Evolutionary conservation across 2,329 filamentous ascomycete species (phyloP).

Genomic region (Aplosporella prunicola): DNA sequence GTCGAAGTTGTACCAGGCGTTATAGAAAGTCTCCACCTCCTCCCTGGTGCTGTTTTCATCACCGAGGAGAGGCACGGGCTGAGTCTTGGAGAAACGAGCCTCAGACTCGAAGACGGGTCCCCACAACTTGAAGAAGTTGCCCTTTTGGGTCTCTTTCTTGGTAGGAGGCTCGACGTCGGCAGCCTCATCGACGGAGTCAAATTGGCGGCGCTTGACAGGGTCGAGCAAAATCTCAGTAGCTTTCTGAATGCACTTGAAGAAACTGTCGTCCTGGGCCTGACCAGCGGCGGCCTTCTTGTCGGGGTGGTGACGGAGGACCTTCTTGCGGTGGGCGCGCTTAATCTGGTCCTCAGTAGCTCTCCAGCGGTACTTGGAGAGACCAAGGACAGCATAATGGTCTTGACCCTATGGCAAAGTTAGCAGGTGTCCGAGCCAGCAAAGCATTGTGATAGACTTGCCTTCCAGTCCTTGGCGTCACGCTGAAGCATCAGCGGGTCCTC

Average conservation of each 20-base stretch:
- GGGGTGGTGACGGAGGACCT: conserved; percentile 97
- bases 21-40: conserved; percentile 92
- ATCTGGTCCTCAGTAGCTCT: conserved; percentile 96
- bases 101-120: conserved; percentile 81
- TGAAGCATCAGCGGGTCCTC: conserved; percentile 90
- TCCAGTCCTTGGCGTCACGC: conserved; percentile 98
- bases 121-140: conserved; percentile 96
- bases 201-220: conserved; percentile 86
- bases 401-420: conserved; percentile 50
- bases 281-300: conserved; percentile 96
- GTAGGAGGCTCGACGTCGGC: conserved; percentile 85
- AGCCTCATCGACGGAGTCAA: conserved; percentile 89
- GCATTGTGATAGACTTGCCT: conserved; percentile 48
- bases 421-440: not conserved
- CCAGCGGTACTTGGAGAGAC: conserved; percentile 83
- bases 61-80: conserved; percentile 82
- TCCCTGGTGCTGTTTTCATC: conserved; percentile 76
- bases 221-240: conserved; percentile 89
- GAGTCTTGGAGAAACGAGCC: conserved; percentile 80
- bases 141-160: conserved; percentile 81
- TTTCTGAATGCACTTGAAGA: conserved; percentile 99
- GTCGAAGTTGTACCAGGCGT: conserved; percentile 99
- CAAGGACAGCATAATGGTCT: conserved; percentile 96
- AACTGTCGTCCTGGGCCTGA: conserved; percentile 82
- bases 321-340: conserved; percentile 98